Base-by-base conservation (phyloP, 208 protist genomes). In the Trypanosomatidae sp. region DNA sequence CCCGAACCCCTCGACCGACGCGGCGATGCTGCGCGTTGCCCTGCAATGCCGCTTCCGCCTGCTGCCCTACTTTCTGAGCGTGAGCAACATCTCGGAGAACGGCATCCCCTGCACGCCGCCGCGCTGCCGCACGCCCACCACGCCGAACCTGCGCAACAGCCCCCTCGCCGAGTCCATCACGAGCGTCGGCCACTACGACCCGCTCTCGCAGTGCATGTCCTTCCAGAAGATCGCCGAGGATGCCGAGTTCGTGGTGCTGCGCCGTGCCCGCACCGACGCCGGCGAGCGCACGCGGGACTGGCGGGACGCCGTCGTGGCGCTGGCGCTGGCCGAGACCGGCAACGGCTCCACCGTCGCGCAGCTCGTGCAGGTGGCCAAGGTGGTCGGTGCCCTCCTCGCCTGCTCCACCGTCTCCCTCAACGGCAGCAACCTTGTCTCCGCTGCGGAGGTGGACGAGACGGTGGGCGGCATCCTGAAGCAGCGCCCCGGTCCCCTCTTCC, bases 31-130 rank as follows among this genome's bases (percentile, higher is more conserved):
- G 66, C 83, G 84, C 22, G 79, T 87, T 39, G 88, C 87, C 0
- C 79, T 83, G 60, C 72, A 88, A 62, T 89, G 89, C 79, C 86
- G 88, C 71, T 89, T 95, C 78, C 86, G 86, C 46, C 65, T 92
- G 19, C 73, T 95, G 46, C 84, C 84, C 0, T 95, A 91, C 74
- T 79, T 92, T 19, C 49, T 95, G 8, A 81, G 80, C 60, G 80
- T 88, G n/a, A 89, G 80, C 85, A 87, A 81, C 73, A 44, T 69
- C n/a, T 83, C 85, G 0, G 83, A 84, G 69, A 83, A 53, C 65
- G 79, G 73, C 43, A 80, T 85, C 59, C 89, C 80, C 0, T 68
- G 84, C 55, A 83, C 75, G 0, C 78, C 84, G n/a, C 71, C 76
- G 10, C 77, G 75, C 66, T 77, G 75, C 70, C 74, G 73, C 49